Evolutionary conservation across 768 basidiomycete species (phyloP).

Genomic region (Leccinum uliginosum): DNA sequence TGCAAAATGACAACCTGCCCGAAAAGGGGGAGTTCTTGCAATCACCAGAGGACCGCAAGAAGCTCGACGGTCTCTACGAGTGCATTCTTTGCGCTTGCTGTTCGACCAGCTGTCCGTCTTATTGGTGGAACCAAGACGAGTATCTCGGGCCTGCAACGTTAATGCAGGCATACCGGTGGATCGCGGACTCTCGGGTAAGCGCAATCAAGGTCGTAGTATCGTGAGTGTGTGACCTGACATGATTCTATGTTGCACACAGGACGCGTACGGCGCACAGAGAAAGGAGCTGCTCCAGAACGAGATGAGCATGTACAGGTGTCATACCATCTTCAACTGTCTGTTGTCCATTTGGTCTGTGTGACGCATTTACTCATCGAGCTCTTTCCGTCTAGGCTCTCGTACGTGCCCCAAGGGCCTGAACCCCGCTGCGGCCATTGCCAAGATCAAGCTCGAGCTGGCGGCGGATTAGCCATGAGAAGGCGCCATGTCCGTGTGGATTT

Average conservation of each 20-base stretch:
- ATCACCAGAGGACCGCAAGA: slow-evolving; percentile 86
- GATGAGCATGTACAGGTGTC: slow-evolving; percentile 95
- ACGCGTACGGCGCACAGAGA: slow-evolving; percentile 70
- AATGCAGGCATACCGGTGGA: slow-evolving; percentile 98
- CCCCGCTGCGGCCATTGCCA: slow-evolving; percentile 86
- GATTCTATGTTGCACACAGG: slow-evolving; percentile 38
- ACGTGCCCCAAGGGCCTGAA: slow-evolving; percentile 98
- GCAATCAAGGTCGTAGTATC: slow-evolving; percentile 39
- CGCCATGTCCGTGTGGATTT: background rate
- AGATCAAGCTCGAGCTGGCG: slow-evolving; percentile 89
- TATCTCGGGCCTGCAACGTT: slow-evolving; percentile 96
- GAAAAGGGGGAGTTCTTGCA: slow-evolving; percentile 84
- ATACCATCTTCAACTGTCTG: slow-evolving; percentile 96
- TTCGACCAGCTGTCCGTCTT: slow-evolving; percentile 94
- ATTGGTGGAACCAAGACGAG: slow-evolving; percentile 99
- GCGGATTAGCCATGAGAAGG: slow-evolving; percentile 44
- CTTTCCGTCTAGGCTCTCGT: slow-evolving; percentile 55
- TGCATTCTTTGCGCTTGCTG: slow-evolving; percentile 97
- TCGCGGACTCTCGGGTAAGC: slow-evolving; percentile 89
- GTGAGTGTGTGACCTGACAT: background rate
- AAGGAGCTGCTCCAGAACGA: slow-evolving; percentile 94
- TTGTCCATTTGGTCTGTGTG: background rate
- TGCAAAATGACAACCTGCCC: slow-evolving; percentile 90
- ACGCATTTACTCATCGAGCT: background rate
- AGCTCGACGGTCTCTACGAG: slow-evolving; percentile 96